phyloP scores from a whole-genome alignment of 1,284 basidiomycete species.

The Erythrobasidium hasegawianum region DNA sequence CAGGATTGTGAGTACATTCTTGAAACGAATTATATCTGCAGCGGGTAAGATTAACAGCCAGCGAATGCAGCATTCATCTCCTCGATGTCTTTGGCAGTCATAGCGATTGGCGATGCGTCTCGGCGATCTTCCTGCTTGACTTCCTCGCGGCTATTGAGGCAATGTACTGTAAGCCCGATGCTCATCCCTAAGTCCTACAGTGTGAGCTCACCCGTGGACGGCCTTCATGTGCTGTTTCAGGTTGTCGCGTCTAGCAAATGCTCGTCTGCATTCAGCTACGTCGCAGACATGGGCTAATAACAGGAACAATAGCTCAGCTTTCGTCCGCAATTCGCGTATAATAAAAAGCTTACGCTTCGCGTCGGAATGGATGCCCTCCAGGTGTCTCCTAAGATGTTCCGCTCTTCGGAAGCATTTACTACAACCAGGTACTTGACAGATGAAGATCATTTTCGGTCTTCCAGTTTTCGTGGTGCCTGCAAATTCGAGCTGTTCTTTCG shows the following conservation, averaged over 20 bases:
- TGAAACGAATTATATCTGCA: too few relatives aligned
- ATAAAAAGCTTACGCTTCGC: constrained; percentile 62
- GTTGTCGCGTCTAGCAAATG: constrained; percentile 80
- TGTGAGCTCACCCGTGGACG: constrained; percentile 21
- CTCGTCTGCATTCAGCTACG: constrained; percentile 70
- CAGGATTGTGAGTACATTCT: too few relatives aligned
- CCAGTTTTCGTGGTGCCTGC: constrained; percentile 44
- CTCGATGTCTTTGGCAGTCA: too few relatives aligned
- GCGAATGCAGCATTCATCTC: too few relatives aligned
- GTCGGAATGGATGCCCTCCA: constrained; percentile 71
- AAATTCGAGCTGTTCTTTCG: constrained; percentile 36
- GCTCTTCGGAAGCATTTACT: constrained; percentile 70
- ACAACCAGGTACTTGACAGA: constrained; percentile 44
- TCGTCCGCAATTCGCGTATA: neutral
- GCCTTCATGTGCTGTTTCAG: constrained; percentile 51
- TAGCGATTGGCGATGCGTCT: too few relatives aligned
- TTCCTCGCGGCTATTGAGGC: too few relatives aligned
- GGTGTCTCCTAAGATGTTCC: constrained; percentile 73
- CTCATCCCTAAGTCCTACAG: too few relatives aligned
- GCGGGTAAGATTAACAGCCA: too few relatives aligned
- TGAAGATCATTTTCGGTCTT: constrained; percentile 43
- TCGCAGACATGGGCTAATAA: constrained; percentile 67
- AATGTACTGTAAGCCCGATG: too few relatives aligned
- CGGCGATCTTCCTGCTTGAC: too few relatives aligned
- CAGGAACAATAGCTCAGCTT: neutral